phyloP scores from a whole-genome alignment of 2,329 filamentous ascomycete species.

The Aspergillus sp. region DNA sequence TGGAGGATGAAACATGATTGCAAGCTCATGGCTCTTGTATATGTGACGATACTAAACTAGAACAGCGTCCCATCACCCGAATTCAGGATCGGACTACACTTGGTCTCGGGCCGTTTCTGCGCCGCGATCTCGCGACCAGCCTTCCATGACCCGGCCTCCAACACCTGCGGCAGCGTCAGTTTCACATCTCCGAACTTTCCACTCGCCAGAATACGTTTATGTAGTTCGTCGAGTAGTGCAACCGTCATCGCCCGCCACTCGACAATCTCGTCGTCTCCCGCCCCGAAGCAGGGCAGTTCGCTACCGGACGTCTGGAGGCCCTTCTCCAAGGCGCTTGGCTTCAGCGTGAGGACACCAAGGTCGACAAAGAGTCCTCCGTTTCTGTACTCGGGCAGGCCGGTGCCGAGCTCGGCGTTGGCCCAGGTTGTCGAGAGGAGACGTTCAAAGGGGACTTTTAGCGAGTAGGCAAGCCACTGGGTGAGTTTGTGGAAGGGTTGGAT shows the following conservation, averaged over 20 bases:
- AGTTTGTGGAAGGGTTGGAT: conserved; percentile 65
- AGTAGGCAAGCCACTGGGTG: conserved; percentile 76
- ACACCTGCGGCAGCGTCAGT: conserved; percentile 55
- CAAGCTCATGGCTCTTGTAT: no score
- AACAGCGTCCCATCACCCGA: conserved; percentile 47
- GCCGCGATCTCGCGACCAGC: conserved; percentile 45
- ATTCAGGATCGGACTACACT: conserved; percentile 45
- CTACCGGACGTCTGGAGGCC: conserved; percentile 52
- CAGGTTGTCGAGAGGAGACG: conserved; percentile 58
- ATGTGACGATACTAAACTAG: conserved; percentile 19
- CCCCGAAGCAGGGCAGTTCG: conserved; percentile 56
- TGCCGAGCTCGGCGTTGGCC: conserved; percentile 61
- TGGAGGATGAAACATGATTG: no score
- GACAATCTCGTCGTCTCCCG: conserved; percentile 64
- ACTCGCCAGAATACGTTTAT: conserved; percentile 52
- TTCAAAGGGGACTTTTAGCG: conserved; percentile 68
- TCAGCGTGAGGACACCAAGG: conserved; percentile 58
- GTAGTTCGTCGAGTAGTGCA: conserved; percentile 62
- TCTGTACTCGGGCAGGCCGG: conserved; percentile 72
- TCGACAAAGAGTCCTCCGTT: conserved; percentile 73
- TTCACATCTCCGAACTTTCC: conserved; percentile 41
- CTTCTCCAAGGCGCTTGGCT: conserved; percentile 48
- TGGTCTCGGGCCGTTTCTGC: conserved; percentile 36
- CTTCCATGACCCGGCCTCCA: conserved; percentile 62
- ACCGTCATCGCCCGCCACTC: conserved; percentile 70